phyloP scores from a whole-genome alignment of 2,329 filamentous ascomycete species.

The Penicillium sp. region DNA sequence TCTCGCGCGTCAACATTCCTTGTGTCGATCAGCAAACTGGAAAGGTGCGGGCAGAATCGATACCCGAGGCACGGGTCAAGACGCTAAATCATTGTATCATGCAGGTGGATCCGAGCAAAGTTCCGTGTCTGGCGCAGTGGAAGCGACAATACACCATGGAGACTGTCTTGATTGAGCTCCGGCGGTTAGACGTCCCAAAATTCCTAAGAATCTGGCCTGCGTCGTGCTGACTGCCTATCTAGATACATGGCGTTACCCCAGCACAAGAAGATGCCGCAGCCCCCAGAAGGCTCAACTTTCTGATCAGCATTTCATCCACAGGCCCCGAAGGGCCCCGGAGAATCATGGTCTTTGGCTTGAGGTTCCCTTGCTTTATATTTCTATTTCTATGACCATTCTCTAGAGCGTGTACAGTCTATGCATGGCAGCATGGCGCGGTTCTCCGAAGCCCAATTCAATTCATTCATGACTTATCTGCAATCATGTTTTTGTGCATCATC shows the following conservation, averaged over 20 bases:
- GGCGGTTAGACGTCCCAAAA: conserved; percentile 58
- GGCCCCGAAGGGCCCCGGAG: conserved; percentile 31
- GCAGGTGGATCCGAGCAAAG: conserved; percentile 77
- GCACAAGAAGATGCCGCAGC: conserved; percentile 95
- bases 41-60: conserved; percentile 53
- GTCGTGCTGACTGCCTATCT: conserved; percentile 27
- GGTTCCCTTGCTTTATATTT: conserved; percentile 26
- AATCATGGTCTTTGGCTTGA: conserved; percentile 31
- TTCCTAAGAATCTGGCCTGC: conserved; percentile 20
- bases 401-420: conserved; percentile 44
- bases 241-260: conserved; percentile 91
- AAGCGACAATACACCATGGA: conserved; percentile 94
- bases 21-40: conserved; percentile 83
- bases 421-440: conserved; percentile 40
- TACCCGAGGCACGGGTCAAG: neutral
- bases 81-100: conserved; percentile 17
- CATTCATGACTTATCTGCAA: neutral
- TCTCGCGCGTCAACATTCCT: conserved; percentile 93
- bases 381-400: conserved; percentile 21
- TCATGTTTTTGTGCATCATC: neutral
- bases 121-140: conserved; percentile 87
- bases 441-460: conserved; percentile 27
- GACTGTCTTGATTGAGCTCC: conserved; percentile 82
- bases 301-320: conserved; percentile 27
- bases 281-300: conserved; percentile 77